Conservation (phyloP, 2,329 filamentous ascomycete genomes). For the Colletotrichum aenigma region DNA sequence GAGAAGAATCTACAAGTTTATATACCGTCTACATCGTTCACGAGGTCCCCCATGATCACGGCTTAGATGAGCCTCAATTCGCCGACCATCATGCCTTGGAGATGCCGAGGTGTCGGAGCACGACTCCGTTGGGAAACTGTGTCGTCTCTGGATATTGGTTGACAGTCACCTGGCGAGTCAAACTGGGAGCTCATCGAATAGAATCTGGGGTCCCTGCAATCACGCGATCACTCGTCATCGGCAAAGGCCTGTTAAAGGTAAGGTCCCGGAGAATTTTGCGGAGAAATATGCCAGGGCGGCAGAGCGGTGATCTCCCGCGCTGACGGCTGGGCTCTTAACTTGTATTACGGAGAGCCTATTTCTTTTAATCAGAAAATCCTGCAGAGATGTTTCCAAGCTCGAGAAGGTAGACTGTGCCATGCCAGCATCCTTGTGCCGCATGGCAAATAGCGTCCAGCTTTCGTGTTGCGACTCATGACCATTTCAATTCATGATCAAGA, state of each 20-base stretch:
- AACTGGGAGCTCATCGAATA: neutral
- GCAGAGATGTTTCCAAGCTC: neutral
- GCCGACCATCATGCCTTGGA: neutral
- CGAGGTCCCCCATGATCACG: neutral
- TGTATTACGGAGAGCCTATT: neutral
- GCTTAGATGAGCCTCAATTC: neutral
- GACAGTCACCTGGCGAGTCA: neutral
- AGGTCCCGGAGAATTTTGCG: conserved; percentile 19
- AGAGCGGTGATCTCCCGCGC: neutral
- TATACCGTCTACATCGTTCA: neutral
- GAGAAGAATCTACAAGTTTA: neutral
- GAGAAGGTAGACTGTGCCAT: neutral
- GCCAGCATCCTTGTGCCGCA: neutral
- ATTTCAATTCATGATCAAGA: neutral
- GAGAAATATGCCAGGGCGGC: neutral
- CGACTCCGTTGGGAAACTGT: neutral
- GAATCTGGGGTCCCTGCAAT: conserved; percentile 2
- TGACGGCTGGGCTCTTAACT: neutral
- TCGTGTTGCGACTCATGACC: neutral
- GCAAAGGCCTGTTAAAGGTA: neutral
- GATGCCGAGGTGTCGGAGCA: neutral
- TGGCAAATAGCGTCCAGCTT: neutral
- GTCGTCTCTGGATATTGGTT: neutral
- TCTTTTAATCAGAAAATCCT: neutral
- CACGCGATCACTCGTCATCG: conserved; percentile 20